Conservation (phyloP, 129 eudicot genomes). For the Apium graveolens region DNA sequence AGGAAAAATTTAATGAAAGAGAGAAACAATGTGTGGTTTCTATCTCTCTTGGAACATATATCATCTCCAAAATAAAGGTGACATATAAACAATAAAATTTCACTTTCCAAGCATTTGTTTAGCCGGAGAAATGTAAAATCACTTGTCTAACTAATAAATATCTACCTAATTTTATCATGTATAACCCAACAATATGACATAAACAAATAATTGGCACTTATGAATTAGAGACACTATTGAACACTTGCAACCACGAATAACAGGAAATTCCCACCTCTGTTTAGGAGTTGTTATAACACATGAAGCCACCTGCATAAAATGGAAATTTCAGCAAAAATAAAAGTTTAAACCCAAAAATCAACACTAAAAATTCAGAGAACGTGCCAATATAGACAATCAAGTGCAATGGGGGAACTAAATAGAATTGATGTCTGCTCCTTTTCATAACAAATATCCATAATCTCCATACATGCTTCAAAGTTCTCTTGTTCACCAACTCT, state of each 20-base stretch:
- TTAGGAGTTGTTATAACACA: conserved; percentile 54
- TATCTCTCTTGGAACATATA: not conserved
- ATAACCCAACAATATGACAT: not conserved
- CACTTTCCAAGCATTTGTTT: not conserved
- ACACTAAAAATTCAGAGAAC: conserved; percentile 8
- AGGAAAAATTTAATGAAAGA: not conserved
- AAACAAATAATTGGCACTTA: not conserved
- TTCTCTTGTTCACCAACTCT: no score
- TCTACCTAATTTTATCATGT: not conserved
- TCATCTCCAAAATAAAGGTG: not conserved
- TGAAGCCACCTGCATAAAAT: conserved; percentile 46
- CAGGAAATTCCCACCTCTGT: no score
- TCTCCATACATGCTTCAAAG: no score
- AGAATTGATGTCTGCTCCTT: no score
- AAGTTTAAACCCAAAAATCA: no score
- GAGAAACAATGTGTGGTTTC: not conserved
- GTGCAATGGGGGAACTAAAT: conserved; percentile 37
- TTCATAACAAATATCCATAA: no score
- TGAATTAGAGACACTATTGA: conserved; percentile 7
- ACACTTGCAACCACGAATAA: conserved; percentile 72
- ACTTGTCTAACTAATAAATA: not conserved
- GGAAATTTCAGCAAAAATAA: conserved; percentile 1
- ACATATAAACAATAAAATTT: not conserved
- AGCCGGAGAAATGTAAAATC: not conserved
- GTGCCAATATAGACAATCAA: conserved; percentile 64